These are phyloP conservation scores for Isoetes engelmannii DNA, from an alignment of 83 land plant species.

Conservation along the genomic window DNA sequence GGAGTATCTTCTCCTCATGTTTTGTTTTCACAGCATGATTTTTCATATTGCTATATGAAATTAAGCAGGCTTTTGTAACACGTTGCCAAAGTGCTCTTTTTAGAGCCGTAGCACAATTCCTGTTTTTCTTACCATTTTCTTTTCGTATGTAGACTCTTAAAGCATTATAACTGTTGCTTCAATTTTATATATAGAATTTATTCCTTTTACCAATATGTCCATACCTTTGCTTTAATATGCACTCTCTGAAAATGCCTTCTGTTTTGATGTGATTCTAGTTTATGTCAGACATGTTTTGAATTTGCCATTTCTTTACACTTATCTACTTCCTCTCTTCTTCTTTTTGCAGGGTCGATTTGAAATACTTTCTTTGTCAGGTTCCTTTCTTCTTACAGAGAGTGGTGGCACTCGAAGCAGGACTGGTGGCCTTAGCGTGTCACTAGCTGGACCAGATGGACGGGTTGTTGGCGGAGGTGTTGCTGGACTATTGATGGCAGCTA, in stretches of 20 bases:
- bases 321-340: background rate
- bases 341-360: constrained; percentile 57
- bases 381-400: constrained; percentile 40
- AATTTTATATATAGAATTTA: background rate
- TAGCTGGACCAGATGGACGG: constrained; percentile 50
- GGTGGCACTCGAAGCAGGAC: constrained; percentile 52
- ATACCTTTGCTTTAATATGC: background rate
- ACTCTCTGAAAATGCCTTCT: background rate
- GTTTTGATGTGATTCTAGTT: background rate
- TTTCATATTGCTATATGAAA: background rate
- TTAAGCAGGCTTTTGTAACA: background rate
- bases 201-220: background rate
- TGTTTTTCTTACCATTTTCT: background rate
- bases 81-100: background rate
- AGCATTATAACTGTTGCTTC: background rate
- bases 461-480: constrained; percentile 63
- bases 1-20: background rate
- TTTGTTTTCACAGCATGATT: background rate
- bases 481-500: constrained; percentile 59
- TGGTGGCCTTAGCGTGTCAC: constrained; percentile 63
- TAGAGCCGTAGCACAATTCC: background rate
- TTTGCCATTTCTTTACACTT: background rate
- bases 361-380: constrained; percentile 60
- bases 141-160: background rate
- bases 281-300: background rate